Conservation (phyloP, 805 yeast genomes). For the Torulaspora maleeae region DNA sequence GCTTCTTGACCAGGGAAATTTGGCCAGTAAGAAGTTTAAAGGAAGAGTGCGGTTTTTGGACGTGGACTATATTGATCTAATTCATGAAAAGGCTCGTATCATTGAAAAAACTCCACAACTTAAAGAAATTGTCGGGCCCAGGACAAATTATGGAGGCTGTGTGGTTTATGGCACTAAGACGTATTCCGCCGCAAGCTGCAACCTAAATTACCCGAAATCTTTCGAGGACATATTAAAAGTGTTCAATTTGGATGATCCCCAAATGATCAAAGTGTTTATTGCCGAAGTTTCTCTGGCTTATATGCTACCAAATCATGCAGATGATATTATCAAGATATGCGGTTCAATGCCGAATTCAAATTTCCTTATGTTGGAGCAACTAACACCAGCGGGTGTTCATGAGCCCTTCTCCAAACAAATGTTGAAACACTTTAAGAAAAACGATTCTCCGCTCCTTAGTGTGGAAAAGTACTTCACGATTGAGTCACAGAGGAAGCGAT, state of each 20-base stretch:
- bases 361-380: conserved; percentile 64
- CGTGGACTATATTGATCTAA: conserved; percentile 70
- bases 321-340: conserved; percentile 51
- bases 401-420: conserved; percentile 72
- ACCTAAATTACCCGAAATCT: conserved; percentile 46
- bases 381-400: conserved; percentile 55
- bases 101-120: conserved; percentile 39
- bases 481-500: conserved; percentile 47
- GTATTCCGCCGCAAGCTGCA: conserved; percentile 53
- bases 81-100: conserved; percentile 50
- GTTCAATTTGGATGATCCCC: conserved; percentile 18
- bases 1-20: conserved; percentile 36
- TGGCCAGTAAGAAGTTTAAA: conserved; percentile 28
- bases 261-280: conserved; percentile 52
- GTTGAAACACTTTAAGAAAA: conserved; percentile 63
- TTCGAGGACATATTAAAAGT: conserved; percentile 31
- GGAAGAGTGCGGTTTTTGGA: conserved; percentile 53
- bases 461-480: conserved; percentile 53
- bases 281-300: conserved; percentile 84
- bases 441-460: conserved; percentile 65
- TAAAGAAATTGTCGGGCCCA: not conserved
- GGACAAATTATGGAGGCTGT: not conserved
- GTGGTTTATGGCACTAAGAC: conserved; percentile 16
- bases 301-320: conserved; percentile 64
- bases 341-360: conserved; percentile 46